phyloP scores from a whole-genome alignment of 345 rosid genomes.

The Pugionium dolabratum region DNA sequence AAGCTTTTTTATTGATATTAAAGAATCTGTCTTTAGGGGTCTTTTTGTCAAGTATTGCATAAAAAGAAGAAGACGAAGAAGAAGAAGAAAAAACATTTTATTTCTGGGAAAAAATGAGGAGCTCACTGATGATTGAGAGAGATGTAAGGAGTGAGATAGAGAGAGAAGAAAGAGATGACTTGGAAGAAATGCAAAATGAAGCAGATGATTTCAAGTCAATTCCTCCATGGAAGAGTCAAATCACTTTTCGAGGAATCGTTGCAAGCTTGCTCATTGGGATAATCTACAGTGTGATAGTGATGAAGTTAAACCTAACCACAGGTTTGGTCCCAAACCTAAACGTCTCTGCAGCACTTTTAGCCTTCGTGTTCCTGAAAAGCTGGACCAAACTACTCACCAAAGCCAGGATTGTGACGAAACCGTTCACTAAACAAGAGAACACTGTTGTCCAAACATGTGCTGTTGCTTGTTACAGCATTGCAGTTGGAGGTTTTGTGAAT shows the following conservation, averaged over 20 bases:
- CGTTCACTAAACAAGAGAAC: constrained; percentile 90
- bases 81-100: constrained; percentile 7
- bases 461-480: constrained; percentile 87
- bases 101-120: constrained; percentile 8
- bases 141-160: constrained; percentile 35
- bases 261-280: constrained; percentile 72
- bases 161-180: constrained; percentile 39
- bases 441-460: constrained; percentile 92
- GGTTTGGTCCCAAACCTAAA: constrained; percentile 94
- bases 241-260: constrained; percentile 72
- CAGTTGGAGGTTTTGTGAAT: constrained; percentile 66
- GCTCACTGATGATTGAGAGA: constrained; percentile 17
- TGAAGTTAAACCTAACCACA: constrained; percentile 86
- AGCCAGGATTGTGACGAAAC: constrained; percentile 61
- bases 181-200: constrained; percentile 46
- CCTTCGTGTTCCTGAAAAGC: constrained; percentile 64
- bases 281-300: constrained; percentile 83
- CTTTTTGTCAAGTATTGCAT: not conserved
- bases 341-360: constrained; percentile 92
- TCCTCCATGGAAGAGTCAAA: constrained; percentile 76
- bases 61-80: not conserved
- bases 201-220: constrained; percentile 49
- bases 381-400: constrained; percentile 82
- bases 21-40: constrained; percentile 31
- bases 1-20: constrained; percentile 1